Evolutionary conservation across 2,329 filamentous ascomycete species (phyloP), one percentile per base, ranked within the genome.

Genomic region (Peltaster fructicola): DNA sequence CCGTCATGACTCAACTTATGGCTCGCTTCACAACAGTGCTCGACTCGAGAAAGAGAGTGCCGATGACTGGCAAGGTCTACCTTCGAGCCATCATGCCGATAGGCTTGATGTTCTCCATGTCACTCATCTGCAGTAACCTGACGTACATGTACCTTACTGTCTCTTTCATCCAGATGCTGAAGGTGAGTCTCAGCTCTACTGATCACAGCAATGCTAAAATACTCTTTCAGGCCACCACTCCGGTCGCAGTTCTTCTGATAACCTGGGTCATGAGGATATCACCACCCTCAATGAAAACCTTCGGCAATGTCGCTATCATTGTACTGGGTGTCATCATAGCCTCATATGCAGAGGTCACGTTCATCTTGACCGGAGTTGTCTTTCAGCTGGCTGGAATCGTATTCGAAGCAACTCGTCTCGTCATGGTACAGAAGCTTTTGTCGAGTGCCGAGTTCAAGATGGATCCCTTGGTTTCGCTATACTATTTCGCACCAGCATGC

Each of bases 111-210:
- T 95, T 93, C 71, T 88, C 78, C 50, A 61, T 93, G 61, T 88
- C 77, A 55, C 66, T 95, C 61, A 93, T 95, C 50, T 93, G 82
- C 56, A 82, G 84, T 48, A 95, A 95, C 61, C 57, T 91, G 56
- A 82, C 85, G 41, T 95, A 95, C 51, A 68, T 93, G 27, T 92
- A 93, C 56, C 69, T 95, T 33, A 88, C 77, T 39, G 85, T 95
- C 30, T 78, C 85, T 32, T 95, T 95, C 54, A 95, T 95, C 46
- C 85, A 95, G 64, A 95, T 95, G 85, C 73, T 95, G 53, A 95
- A 95, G 77, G 76, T 81, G 40, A 17, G 50, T 39, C 18, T 7
- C n/a, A 23, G 14, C 36, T 16, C 19, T 7, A 15, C 8, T 17
- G 15, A 8, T 6, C 11, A n/a, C 14, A 26, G 10, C 10, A 10